These are phyloP conservation scores for Allomyces macrogynus DNA, from an alignment of 192 early-diverging fungal species.

Conservation along the genomic window DNA sequence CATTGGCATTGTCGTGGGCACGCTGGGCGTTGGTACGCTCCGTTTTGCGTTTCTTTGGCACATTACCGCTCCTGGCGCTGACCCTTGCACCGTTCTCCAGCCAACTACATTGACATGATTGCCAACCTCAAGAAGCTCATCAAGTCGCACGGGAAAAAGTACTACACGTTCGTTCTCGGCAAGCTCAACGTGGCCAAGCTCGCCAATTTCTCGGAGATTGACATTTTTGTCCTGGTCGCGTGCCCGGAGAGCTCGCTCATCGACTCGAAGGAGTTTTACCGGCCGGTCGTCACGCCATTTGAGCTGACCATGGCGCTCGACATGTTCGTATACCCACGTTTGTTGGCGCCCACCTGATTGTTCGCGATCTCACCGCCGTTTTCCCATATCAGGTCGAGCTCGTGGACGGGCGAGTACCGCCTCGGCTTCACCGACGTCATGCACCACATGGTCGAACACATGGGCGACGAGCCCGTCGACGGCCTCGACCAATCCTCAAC, in stretches of 20 bases:
- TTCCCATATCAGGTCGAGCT: slow-evolving; percentile 17
- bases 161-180: slow-evolving; percentile 74
- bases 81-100: slow-evolving; percentile 11
- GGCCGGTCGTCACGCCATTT: slow-evolving; percentile 82
- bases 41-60: neutral
- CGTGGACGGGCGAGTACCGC: slow-evolving; percentile 54
- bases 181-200: slow-evolving; percentile 90
- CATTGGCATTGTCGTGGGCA: slow-evolving; percentile 89
- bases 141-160: slow-evolving; percentile 48
- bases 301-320: slow-evolving; percentile 68
- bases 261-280: slow-evolving; percentile 74
- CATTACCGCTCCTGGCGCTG: neutral
- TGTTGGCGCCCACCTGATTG: neutral
- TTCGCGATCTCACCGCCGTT: no score
- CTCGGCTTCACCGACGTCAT: slow-evolving; percentile 30
- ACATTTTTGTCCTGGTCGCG: slow-evolving; percentile 74
- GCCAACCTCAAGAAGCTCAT: slow-evolving; percentile 58
- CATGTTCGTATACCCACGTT: slow-evolving; percentile 8
- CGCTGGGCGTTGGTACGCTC: slow-evolving; percentile 67
- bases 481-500: no score
- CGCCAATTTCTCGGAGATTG: slow-evolving; percentile 91
- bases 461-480: no score
- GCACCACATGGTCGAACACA: neutral
- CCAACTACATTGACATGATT: slow-evolving; percentile 67
- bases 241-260: slow-evolving; percentile 90